phyloP scores from a whole-genome alignment of 2,329 filamentous ascomycete species.

The Diaporthe ampelina region DNA sequence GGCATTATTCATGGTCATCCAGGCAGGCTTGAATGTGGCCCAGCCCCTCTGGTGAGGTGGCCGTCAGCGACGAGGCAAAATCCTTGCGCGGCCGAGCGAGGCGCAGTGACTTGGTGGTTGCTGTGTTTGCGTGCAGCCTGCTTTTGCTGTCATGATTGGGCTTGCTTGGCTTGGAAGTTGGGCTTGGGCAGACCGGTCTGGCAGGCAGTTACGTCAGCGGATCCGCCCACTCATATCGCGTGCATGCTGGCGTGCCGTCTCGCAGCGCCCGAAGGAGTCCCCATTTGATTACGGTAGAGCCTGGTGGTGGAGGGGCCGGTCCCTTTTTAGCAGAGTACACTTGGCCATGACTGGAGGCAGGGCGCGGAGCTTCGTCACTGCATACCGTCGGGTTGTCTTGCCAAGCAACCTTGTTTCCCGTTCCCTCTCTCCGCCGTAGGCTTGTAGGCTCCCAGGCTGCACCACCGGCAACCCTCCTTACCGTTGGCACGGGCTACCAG shows the following conservation, averaged over 20 bases:
- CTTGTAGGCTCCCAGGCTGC: background rate
- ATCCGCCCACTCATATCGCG: slow-evolving; percentile 26
- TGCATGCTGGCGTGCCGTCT: background rate
- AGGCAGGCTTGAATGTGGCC: slow-evolving; percentile 18
- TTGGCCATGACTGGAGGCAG: slow-evolving; percentile 15
- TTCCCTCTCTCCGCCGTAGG: background rate
- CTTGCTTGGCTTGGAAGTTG: background rate
- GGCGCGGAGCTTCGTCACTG: slow-evolving; percentile 37
- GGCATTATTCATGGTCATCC: slow-evolving; percentile 17
- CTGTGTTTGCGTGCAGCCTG: background rate
- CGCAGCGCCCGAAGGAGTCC: background rate
- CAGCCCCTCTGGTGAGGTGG: slow-evolving; percentile 13
- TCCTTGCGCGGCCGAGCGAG: slow-evolving; percentile 27
- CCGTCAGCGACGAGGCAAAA: slow-evolving; percentile 22
- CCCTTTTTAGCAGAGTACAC: slow-evolving; percentile 32
- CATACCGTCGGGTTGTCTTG: slow-evolving; percentile 21
- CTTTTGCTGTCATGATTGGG: background rate
- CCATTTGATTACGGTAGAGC: slow-evolving; percentile 26
- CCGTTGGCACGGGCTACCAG: slow-evolving; percentile 12
- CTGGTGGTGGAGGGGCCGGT: background rate
- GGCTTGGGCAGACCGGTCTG: background rate
- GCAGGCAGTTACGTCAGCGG: slow-evolving; percentile 29
- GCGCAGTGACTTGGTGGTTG: slow-evolving; percentile 23
- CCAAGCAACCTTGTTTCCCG: slow-evolving; percentile 39
- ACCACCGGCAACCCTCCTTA: slow-evolving; percentile 14